A percentile compares a stretch with the other conserved stretches of the same genome.
phyloP scores from a whole-genome alignment of 495 filamentous ascomycete species.

The Aspergillus panamensis region DNA sequence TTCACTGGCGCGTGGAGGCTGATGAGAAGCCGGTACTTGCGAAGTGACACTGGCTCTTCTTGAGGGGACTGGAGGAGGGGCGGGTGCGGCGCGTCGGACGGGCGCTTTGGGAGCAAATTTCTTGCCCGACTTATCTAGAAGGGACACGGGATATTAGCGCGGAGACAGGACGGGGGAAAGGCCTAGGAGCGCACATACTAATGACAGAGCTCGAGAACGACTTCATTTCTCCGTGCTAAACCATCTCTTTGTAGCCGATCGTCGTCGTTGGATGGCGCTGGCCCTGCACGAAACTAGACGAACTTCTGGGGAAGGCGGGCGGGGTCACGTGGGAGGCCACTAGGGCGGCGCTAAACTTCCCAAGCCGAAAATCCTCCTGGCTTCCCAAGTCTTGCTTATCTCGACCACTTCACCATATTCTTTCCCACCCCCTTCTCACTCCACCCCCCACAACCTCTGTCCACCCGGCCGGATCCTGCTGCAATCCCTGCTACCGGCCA shows the following conservation, averaged over 20 bases:
- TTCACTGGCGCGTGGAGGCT: slow-evolving; percentile 24
- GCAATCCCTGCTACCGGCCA: slow-evolving; percentile 32
- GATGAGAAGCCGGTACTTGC: slow-evolving; percentile 38
- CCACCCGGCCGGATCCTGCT: slow-evolving; percentile 28
- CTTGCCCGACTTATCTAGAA: slow-evolving; percentile 52
- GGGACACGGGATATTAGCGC: slow-evolving; percentile 6
- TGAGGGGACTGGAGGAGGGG: slow-evolving; percentile 29
- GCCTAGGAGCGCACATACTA: slow-evolving; percentile 38
- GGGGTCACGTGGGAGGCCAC: slow-evolving; percentile 38
- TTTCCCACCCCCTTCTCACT: slow-evolving; percentile 27
- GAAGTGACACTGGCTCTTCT: slow-evolving; percentile 39
- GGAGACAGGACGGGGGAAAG: neutral
- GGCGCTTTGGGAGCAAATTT: slow-evolving; percentile 54
- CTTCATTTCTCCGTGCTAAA: slow-evolving; percentile 39
- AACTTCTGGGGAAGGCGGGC: slow-evolving; percentile 32
- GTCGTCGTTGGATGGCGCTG: slow-evolving; percentile 4
- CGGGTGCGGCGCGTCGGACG: slow-evolving; percentile 41
- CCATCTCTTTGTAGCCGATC: slow-evolving; percentile 22
- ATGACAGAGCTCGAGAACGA: slow-evolving; percentile 56
- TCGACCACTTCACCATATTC: slow-evolving; percentile 22
- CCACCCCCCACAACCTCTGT: slow-evolving; percentile 24
- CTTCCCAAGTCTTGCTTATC: slow-evolving; percentile 32
- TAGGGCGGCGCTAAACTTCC: slow-evolving; percentile 30
- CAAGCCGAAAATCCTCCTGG: slow-evolving; percentile 44
- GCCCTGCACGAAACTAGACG: slow-evolving; percentile 12